A percentile compares a stretch with the other conserved stretches of the same genome.
Conservation (phyloP, 805 yeast species). For the Zygoascus biomembranicola region DNA sequence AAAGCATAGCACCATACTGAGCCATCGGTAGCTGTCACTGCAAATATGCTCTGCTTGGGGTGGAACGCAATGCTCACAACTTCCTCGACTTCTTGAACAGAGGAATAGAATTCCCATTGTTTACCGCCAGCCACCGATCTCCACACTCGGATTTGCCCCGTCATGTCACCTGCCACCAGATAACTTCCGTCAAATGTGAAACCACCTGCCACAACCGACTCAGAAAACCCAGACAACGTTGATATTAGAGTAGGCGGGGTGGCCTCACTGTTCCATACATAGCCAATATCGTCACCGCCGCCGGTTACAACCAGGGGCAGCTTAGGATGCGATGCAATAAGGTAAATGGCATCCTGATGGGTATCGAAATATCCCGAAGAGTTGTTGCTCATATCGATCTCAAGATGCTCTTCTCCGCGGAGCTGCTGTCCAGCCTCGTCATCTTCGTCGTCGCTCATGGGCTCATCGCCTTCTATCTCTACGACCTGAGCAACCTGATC, state of each 20-base stretch:
- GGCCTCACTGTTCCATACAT: slow-evolving; percentile 75
- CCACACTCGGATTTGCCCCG: slow-evolving; percentile 72
- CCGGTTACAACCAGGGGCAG: slow-evolving; percentile 84
- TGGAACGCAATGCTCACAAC: slow-evolving; percentile 76
- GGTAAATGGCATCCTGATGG: slow-evolving; percentile 81
- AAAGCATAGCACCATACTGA: slow-evolving; percentile 89
- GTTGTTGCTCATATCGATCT: slow-evolving; percentile 83
- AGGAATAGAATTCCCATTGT: slow-evolving; percentile 64
- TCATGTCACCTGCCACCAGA: slow-evolving; percentile 90
- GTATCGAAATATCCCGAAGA: slow-evolving; percentile 83
- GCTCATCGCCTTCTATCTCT: slow-evolving; percentile 12
- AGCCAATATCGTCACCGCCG: slow-evolving; percentile 88
- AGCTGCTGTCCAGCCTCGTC: slow-evolving; percentile 25
- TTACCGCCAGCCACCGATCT: slow-evolving; percentile 70
- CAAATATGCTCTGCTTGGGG: slow-evolving; percentile 69
- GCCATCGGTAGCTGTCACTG: slow-evolving; percentile 89
- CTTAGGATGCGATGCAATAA: slow-evolving; percentile 74
- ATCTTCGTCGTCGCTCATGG: slow-evolving; percentile 31
- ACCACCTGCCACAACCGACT: slow-evolving; percentile 76
- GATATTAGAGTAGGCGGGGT: slow-evolving; percentile 73
- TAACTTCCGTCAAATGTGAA: slow-evolving; percentile 78
- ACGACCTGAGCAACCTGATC: slow-evolving; percentile 21
- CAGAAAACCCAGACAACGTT: slow-evolving; percentile 73
- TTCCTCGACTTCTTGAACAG: slow-evolving; percentile 84
- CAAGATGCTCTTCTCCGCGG: slow-evolving; percentile 41